Base-by-base conservation (phyloP, 257 asterid genomes). In the Marsdenia floribunda region DNA sequence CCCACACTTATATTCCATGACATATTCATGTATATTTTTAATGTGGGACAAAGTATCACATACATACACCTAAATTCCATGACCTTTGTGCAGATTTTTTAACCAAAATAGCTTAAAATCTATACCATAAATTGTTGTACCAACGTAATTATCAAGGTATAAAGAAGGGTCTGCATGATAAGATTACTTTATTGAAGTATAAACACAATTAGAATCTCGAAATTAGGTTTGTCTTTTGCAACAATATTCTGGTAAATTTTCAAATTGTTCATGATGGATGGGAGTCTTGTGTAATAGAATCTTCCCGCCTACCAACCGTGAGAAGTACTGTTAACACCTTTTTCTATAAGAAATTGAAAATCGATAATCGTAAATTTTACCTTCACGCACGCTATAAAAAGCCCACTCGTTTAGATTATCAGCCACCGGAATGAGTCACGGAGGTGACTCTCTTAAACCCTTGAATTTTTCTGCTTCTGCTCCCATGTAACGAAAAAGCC, bases 161-260 rank as follows among this genome's bases (percentile, higher is more conserved):
- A 67, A 38, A 10, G 24, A 40, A 67, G 71, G 50, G 3, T 67
- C 71, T 29, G n/a, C 71, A 67, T 0, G 71, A 67, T n/a, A 67
- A 67, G 6, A 67, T 44, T 2, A 67, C 71, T 12, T 67, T 66
- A 2, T 37, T 29, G 71, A 40, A 67, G 1, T 8, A 38, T 7
- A 67, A 67, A 67, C 29, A 38, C 71, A 18, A 29, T 50, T 2
- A 3, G 2, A 44, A 7, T 44, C 12, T 44, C 10, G 49, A 44
- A 44, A 44, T 44, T 44, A 2, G 12, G 12, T 44, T 44, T 0
- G 1, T 0, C 1, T 44, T 44, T 2, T 44, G 2, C 2, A 6
- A 44, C 0, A 29, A 29, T 44, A 2, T 1, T 1, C 3, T 15
- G 2, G 3, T 33, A 15, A 10, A 1, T 0, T 29, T 24, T 2